These are phyloP conservation scores for Tirmania nivea DNA, from an alignment of 495 filamentous ascomycete species.

Conservation along the genomic window DNA sequence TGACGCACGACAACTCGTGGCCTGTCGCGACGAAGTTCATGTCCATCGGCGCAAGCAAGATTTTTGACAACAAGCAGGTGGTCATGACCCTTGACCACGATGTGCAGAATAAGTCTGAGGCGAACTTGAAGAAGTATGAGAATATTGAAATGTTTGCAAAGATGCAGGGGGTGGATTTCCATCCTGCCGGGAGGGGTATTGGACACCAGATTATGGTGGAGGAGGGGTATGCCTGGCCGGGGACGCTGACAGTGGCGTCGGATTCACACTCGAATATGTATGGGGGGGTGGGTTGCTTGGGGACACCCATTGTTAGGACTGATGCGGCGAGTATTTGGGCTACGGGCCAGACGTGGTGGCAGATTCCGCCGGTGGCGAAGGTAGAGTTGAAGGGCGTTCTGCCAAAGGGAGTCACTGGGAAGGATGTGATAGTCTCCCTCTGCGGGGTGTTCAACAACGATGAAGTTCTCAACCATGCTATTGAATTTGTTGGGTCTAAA, in stretches of 20 bases:
- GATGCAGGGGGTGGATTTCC: constrained; percentile 63
- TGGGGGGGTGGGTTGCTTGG: constrained; percentile 57
- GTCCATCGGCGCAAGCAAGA: constrained; percentile 59
- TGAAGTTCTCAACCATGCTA: constrained; percentile 78
- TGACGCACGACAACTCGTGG: constrained; percentile 91
- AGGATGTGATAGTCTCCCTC: constrained; percentile 83
- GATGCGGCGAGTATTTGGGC: constrained; percentile 79
- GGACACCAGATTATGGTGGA: constrained; percentile 84
- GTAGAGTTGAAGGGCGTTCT: constrained; percentile 56
- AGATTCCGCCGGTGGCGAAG: constrained; percentile 66
- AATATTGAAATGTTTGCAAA: constrained; percentile 76
- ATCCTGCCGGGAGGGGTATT: constrained; percentile 62
- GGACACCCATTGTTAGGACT: constrained; percentile 67
- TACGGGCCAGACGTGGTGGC: constrained; percentile 69
- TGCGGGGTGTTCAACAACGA: constrained; percentile 75
- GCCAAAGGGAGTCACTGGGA: constrained; percentile 69
- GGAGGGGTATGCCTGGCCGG: constrained; percentile 56
- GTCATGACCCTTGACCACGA: constrained; percentile 90
- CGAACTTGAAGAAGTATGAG: constrained; percentile 64
- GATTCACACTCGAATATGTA: constrained; percentile 83
- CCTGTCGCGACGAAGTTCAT: constrained; percentile 71
- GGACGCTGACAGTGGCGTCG: constrained; percentile 58
- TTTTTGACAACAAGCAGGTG: constrained; percentile 52
- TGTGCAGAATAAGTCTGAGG: constrained; percentile 65
- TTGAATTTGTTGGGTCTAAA: constrained; percentile 69